These are phyloP conservation scores for Jaenimonas drosophilae DNA, from an alignment of 208 protist genomes.

Conservation along the genomic window DNA sequence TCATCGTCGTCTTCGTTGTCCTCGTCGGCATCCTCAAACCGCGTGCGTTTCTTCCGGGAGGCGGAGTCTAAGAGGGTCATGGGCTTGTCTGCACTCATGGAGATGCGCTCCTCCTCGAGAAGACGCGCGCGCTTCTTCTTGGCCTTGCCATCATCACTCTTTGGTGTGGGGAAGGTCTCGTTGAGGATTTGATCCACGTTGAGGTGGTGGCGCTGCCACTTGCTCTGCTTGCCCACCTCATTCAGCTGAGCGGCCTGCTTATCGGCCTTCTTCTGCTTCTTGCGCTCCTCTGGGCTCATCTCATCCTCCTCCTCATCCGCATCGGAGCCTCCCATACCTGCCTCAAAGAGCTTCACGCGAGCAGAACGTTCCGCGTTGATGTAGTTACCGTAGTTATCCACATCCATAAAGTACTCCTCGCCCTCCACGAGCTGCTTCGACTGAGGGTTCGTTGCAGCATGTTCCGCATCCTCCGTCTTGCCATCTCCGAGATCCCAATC, in stretches of 20 bases:
- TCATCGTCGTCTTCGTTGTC: constrained; percentile 22
- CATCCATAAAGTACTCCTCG: constrained; percentile 73
- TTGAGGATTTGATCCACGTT: constrained; percentile 80
- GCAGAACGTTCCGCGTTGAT: constrained; percentile 50
- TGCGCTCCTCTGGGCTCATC: constrained; percentile 1
- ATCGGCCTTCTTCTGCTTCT: constrained; percentile 15
- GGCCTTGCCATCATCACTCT: constrained; percentile 17
- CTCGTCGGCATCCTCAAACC: constrained; percentile 34
- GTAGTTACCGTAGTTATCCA: constrained; percentile 88
- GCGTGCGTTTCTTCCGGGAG: constrained; percentile 22
- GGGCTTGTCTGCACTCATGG: constrained; percentile 33
- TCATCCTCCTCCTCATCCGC: constrained; percentile 24
- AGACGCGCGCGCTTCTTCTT: constrained; percentile 31
- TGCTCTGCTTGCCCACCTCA: constrained; percentile 44
- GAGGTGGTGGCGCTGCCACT: constrained; percentile 75
- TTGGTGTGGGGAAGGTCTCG: constrained; percentile 72
- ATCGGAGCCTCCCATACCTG: constrained; percentile 19
- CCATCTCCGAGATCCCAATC: constrained; percentile 72
- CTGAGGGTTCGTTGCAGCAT: constrained; percentile 2
- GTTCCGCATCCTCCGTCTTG: constrained; percentile 14
- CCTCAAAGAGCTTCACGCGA: constrained; percentile 63
- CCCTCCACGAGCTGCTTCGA: constrained; percentile 66
- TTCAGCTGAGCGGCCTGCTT: constrained; percentile 35
- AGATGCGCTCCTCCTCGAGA: constrained; percentile 71
- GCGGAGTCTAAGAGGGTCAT: constrained; percentile 8